Base-by-base conservation (phyloP, 768 basidiomycete species). In the Xerocomellus intermedius region DNA sequence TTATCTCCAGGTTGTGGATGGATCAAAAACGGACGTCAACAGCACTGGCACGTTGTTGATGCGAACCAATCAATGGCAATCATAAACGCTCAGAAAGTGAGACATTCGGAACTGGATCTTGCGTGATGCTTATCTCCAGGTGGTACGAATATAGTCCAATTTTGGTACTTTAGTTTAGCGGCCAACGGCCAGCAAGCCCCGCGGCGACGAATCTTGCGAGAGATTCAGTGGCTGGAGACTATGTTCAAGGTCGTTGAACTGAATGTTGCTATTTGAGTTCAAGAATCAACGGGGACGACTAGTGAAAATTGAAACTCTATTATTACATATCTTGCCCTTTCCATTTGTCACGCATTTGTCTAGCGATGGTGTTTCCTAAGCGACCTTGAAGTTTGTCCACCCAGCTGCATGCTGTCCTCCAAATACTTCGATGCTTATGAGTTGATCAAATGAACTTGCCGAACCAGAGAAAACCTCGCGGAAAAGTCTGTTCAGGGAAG, bases 81-180 rank as follows among this genome's bases (percentile, higher is more conserved):
- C 39, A 26, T 13, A 28, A 30, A 46, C 36, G 17, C 39, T 42
- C n/a, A 45, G 30, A 52, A 58, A 64, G 63, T 64, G 63, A 64
- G 56, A 64, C 63, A 61, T 24, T 50, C 42, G 42, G 33, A 47
- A 41, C 43, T 37, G 44, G 47, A 21, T 45, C 42, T 53, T 53
- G 44, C 59, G 59, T 61, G 43, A 61, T 51, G 32, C 16, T 35
- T 50, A 49, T 47, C 53, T 52, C 53, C 36, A 28, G 41, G 41
- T 6, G n/a, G 50, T 24, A 36, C n/a, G 10, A 32, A 51, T 48
- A 4, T 49, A 30, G n/a, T 26, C 57, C 45, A 59, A 26, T 43
- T 48, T 21, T 43, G 49, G 48, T 42, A 30, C 17, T 2, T 33
- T 3, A 19, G 22, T 42, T 16, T 21, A 10, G 45, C 39, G 21